These are phyloP conservation scores for Coemansia biformis DNA, from an alignment of 192 early-diverging fungal genomes.

Conservation along the genomic window DNA sequence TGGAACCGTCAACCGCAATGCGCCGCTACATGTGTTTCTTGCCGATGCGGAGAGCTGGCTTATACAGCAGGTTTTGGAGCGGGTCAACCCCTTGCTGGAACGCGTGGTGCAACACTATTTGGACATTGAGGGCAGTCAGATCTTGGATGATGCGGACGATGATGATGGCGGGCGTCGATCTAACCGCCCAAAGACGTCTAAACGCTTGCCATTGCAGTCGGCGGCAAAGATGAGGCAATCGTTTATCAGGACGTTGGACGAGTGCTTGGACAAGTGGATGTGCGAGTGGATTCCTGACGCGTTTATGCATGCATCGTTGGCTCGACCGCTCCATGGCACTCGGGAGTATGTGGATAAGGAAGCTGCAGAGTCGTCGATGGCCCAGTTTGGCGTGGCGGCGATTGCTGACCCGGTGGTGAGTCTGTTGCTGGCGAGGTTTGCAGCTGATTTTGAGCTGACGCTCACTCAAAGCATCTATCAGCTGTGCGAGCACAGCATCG, in stretches of 20 bases:
- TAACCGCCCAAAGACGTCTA: too few species aligned
- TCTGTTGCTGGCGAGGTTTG: constrained; percentile 38
- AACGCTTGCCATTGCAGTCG: constrained; percentile 14
- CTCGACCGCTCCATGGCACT: constrained; percentile 15
- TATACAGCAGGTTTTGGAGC: constrained; percentile 45
- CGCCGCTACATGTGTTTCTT: constrained; percentile 46
- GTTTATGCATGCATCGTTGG: constrained; percentile 29
- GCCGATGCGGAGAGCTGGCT: constrained; percentile 49
- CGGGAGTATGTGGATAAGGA: constrained; percentile 13
- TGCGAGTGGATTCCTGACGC: constrained; percentile 34
- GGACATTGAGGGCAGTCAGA: constrained; percentile 41
- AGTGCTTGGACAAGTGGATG: constrained; percentile 37
- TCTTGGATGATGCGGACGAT: constrained; percentile 24
- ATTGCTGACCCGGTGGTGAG: constrained; percentile 40
- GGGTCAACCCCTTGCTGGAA: constrained; percentile 44
- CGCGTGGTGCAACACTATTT: constrained; percentile 41
- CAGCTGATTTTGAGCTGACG: constrained; percentile 47
- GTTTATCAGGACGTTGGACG: constrained; percentile 36
- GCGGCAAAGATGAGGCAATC: constrained; percentile 29
- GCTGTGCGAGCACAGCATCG: constrained; percentile 48
- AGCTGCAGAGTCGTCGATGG: constrained; percentile 10
- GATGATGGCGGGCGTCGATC: neutral
- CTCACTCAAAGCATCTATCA: constrained; percentile 48
- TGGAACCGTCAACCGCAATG: constrained; percentile 37
- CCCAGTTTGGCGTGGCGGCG: constrained; percentile 23